Base-by-base conservation (phyloP, 1,139 yeast species). In the Suhomyces ambrosiae region DNA sequence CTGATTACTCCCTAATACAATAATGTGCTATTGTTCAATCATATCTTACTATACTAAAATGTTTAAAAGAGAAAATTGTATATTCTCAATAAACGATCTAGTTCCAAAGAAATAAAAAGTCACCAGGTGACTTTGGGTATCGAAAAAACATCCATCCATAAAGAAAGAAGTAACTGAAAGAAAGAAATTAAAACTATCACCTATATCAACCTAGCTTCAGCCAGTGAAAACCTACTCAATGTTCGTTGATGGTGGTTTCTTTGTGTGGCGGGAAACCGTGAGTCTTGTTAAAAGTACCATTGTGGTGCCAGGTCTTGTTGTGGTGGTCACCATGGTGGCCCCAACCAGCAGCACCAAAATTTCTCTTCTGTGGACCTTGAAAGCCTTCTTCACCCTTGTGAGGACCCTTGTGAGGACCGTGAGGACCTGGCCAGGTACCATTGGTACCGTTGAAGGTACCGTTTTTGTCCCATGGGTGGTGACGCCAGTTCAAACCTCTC, bases 31-130 rank as follows among this genome's bases (percentile, higher is more conserved):
- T n/a, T n/a, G n/a, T n/a, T n/a, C n/a, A n/a, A n/a, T n/a, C n/a
- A n/a, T n/a, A n/a, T n/a, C n/a, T n/a, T n/a, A n/a, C n/a, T n/a
- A n/a, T n/a, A n/a, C n/a, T n/a, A n/a, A n/a, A n/a, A n/a, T n/a
- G n/a, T n/a, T n/a, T n/a, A n/a, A n/a, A n/a, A n/a, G n/a, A n/a
- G 23, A 32, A 30, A 32, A 23, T 17, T 27, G 23, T 15, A 11
- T 16, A 23, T 10, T 23, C 24, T 23, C 24, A 23, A 23, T 23
- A 23, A 5, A 23, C 24, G 24, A 23, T 23, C 12, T 5, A 18
- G 7, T 22, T n/a, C 14, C 15, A 12, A 11, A 3, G 12, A 25
- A 30, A 30, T 15, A 9, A 16, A 18, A 18, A 8, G 7, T 18
- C 21, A 18, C 21, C 8, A 5, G 8, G 21, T 18, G 21, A 8